phyloP scores from a whole-genome alignment of 139 green algal species.

The Parachlorella kessleri region DNA sequence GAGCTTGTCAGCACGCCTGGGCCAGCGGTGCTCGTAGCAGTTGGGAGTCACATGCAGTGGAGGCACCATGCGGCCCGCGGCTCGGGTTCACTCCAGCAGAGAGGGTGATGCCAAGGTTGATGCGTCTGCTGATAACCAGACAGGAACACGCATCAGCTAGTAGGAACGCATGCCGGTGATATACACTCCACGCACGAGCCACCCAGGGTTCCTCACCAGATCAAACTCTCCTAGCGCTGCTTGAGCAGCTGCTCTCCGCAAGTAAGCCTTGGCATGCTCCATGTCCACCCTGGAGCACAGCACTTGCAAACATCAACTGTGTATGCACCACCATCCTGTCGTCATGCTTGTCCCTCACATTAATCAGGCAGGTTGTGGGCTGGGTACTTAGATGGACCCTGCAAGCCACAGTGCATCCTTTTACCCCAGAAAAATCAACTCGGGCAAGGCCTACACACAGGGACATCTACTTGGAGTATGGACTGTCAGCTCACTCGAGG shows the following conservation, averaged over 20 bases:
- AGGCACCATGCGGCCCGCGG: too few species aligned
- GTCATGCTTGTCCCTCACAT: neutral
- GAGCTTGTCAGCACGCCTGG: too few species aligned
- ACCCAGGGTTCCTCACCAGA: neutral
- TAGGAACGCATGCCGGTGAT: too few species aligned
- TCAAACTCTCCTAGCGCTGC: slow-evolving; percentile 25
- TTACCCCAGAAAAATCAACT: neutral
- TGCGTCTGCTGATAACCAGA: too few species aligned
- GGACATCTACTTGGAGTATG: too few species aligned
- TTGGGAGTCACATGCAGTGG: too few species aligned
- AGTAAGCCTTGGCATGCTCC: slow-evolving; percentile 38
- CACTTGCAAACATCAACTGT: neutral
- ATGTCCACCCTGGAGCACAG: slow-evolving; percentile 32
- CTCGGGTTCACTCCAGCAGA: neutral
- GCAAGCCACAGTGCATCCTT: neutral
- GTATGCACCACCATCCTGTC: neutral
- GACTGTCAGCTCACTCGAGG: slow-evolving; percentile 29
- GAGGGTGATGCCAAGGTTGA: too few species aligned
- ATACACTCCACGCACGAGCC: neutral
- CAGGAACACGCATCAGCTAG: too few species aligned
- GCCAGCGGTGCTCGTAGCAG: too few species aligned
- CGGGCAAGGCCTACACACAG: neutral
- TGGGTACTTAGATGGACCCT: neutral
- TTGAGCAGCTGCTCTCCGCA: slow-evolving; percentile 22
- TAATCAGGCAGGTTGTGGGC: neutral